Conservation (phyloP, 768 basidiomycete species). For the Paxillus rubicundulus region DNA sequence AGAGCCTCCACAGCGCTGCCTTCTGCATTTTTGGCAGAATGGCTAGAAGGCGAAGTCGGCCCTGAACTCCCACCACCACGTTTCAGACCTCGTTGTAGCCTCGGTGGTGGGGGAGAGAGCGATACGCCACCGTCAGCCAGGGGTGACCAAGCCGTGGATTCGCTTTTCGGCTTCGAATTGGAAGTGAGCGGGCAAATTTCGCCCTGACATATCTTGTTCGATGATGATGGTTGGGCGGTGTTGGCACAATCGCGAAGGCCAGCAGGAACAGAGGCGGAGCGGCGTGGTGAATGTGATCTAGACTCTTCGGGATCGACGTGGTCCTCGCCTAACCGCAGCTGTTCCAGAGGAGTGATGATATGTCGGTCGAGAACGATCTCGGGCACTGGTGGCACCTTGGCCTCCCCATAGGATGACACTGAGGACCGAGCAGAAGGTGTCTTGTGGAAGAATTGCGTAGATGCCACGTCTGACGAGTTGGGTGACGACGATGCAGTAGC, state of each 20-base stretch:
- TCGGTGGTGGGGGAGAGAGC: slow-evolving; percentile 29
- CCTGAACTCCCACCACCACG: slow-evolving; percentile 13
- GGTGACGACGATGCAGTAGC: slow-evolving; percentile 62
- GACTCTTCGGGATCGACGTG: slow-evolving; percentile 5
- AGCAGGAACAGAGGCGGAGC: slow-evolving; percentile 18
- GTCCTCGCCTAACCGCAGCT: slow-evolving; percentile 40
- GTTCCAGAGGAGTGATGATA: slow-evolving; percentile 56
- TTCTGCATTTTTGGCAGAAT: slow-evolving; percentile 1
- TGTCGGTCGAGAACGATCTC: slow-evolving; percentile 35
- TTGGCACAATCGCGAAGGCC: slow-evolving; percentile 9
- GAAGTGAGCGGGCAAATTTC: slow-evolving; percentile 26
- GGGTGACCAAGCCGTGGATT: slow-evolving; percentile 4
- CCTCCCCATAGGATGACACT: slow-evolving; percentile 52
- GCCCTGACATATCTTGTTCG: slow-evolving; percentile 7
- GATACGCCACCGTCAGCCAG: slow-evolving; percentile 21
- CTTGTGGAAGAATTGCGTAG: slow-evolving; percentile 49
- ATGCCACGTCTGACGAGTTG: slow-evolving; percentile 55
- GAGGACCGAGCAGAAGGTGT: slow-evolving; percentile 53
- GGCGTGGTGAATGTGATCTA: slow-evolving; percentile 14
- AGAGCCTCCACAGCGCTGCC: not conserved
- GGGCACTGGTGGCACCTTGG: slow-evolving; percentile 39
- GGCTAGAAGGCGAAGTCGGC: slow-evolving; percentile 4
- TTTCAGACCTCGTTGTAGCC: slow-evolving; percentile 12
- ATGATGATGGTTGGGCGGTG: slow-evolving; percentile 7
- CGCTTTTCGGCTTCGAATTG: slow-evolving; percentile 32